These are phyloP conservation scores for Leishmania braziliensis DNA, from an alignment of 208 protist species.

Conservation along the genomic window DNA sequence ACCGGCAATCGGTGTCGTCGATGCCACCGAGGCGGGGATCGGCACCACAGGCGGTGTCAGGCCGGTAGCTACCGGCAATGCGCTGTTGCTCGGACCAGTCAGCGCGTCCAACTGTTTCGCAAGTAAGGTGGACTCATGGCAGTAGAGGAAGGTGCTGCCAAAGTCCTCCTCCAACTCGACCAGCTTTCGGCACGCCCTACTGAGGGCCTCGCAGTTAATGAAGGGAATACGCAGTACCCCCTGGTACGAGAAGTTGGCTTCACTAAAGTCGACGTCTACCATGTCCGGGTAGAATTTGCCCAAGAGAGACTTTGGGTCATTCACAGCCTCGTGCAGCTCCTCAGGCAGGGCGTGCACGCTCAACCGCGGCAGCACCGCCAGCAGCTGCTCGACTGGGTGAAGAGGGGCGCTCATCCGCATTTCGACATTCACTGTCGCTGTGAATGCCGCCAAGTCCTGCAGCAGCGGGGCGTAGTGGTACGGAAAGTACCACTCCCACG, in stretches of 20 bases:
- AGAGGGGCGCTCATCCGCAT: conserved; percentile 89
- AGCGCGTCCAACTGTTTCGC: conserved; percentile 43
- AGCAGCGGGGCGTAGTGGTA: conserved; percentile 99
- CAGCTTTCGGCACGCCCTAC: conserved; percentile 55
- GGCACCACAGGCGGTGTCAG: conserved; percentile 27
- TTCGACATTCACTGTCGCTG: conserved; percentile 53
- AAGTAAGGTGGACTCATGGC: conserved; percentile 53
- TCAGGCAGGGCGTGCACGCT: conserved; percentile 92
- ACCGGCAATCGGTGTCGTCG: conserved; percentile 67
- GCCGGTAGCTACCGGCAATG: conserved; percentile 19
- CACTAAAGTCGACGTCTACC: conserved; percentile 97
- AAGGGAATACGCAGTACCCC: conserved; percentile 89
- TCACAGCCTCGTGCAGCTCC: conserved; percentile 91
- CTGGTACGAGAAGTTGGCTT: conserved; percentile 95
- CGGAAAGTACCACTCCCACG: conserved; percentile 99
- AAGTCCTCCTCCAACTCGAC: conserved; percentile 78
- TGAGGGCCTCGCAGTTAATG: conserved; percentile 72
- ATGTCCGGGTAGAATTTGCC: conserved; percentile 97
- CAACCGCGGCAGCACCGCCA: conserved; percentile 95
- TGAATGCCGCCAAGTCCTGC: conserved; percentile 80
- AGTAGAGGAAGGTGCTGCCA: conserved; percentile 77
- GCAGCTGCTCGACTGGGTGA: conserved; percentile 97
- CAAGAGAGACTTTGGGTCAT: conserved; percentile 92
- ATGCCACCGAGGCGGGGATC: conserved; percentile 44
- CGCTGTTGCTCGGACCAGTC: conserved; percentile 22